These are phyloP conservation scores for Penicillium verhagenii DNA, from an alignment of 495 filamentous ascomycete species.

Conservation along the genomic window DNA sequence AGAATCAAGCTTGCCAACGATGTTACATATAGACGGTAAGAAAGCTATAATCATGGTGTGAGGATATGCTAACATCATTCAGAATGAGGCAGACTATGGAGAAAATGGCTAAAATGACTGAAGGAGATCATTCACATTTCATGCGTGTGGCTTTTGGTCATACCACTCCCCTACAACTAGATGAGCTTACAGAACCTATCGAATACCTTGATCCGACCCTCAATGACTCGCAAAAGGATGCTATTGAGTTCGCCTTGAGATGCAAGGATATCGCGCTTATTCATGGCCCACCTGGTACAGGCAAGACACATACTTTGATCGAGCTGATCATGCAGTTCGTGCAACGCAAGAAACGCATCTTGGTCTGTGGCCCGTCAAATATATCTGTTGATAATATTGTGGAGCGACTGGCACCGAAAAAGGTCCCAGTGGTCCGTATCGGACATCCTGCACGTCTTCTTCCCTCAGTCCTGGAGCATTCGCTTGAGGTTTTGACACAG, in stretches of 20 bases:
- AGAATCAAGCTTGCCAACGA: slow-evolving; percentile 94
- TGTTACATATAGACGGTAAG: slow-evolving; percentile 79
- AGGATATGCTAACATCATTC: slow-evolving; percentile 1
- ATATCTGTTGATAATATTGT: slow-evolving; percentile 98
- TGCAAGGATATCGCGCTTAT: slow-evolving; percentile 86
- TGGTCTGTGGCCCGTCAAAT: slow-evolving; percentile 95
- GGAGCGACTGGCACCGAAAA: slow-evolving; percentile 81
- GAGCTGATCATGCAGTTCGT: slow-evolving; percentile 89
- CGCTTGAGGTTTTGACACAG: slow-evolving; percentile 87
- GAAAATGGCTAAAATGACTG: slow-evolving; percentile 67
- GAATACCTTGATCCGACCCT: slow-evolving; percentile 77
- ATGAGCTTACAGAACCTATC: slow-evolving; percentile 56
- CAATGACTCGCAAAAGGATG: slow-evolving; percentile 89
- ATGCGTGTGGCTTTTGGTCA: slow-evolving; percentile 81
- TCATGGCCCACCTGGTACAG: slow-evolving; percentile 93
- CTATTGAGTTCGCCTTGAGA: slow-evolving; percentile 82
- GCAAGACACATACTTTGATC: slow-evolving; percentile 96
- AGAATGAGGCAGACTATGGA: slow-evolving; percentile 92
- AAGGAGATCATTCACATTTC: slow-evolving; percentile 68
- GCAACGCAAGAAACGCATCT: slow-evolving; percentile 64
- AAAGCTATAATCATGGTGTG: no score
- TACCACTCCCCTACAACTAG: slow-evolving; percentile 35
- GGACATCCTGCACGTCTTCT: slow-evolving; percentile 92
- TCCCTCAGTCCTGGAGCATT: slow-evolving; percentile 83
- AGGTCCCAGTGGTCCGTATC: slow-evolving; percentile 82